Evolutionary conservation across 805 yeast genomes (phyloP).

Genomic region (Zygoascus biomembranicola): DNA sequence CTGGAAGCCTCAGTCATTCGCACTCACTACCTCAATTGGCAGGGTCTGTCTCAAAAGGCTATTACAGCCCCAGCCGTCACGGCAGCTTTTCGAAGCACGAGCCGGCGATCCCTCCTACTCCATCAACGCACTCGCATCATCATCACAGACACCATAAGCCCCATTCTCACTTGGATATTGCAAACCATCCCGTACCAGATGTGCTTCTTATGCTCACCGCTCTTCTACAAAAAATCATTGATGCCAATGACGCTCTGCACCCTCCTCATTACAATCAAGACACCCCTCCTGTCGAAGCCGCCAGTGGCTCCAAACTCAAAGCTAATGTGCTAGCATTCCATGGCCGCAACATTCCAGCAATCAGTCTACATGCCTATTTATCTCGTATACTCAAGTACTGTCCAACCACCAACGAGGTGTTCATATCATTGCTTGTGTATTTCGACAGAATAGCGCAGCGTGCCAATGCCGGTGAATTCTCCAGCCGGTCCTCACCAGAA

Average conservation of each 20-base stretch:
- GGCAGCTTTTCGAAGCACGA: neutral
- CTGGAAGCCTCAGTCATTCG: conserved; percentile 1
- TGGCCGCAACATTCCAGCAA: conserved; percentile 96
- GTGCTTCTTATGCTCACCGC: conserved; percentile 79
- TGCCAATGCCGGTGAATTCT: conserved; percentile 39
- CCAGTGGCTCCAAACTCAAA: conserved; percentile 18
- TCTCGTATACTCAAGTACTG: conserved; percentile 90
- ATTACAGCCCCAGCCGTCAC: neutral
- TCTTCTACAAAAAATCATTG: conserved; percentile 75
- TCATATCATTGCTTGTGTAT: conserved; percentile 79
- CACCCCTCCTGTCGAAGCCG: neutral
- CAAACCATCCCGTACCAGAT: conserved; percentile 73
- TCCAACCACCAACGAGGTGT: conserved; percentile 97
- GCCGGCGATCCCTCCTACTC: neutral
- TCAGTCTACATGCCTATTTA: conserved; percentile 79
- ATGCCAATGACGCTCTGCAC: conserved; percentile 78
- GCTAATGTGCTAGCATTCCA: conserved; percentile 71
- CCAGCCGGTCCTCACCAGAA: neutral
- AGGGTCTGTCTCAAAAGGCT: neutral
- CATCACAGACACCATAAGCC: conserved; percentile 1
- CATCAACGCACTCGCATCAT: conserved; percentile 4
- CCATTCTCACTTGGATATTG: conserved; percentile 47
- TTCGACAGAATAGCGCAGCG: conserved; percentile 89
- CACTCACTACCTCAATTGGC: conserved; percentile 1
- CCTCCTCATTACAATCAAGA: conserved; percentile 45